Evolutionary conservation across 352 stramenopile genomes (phyloP), one percentile per base, ranked within the genome.

Genomic region (Globisporangium perplexum): DNA sequence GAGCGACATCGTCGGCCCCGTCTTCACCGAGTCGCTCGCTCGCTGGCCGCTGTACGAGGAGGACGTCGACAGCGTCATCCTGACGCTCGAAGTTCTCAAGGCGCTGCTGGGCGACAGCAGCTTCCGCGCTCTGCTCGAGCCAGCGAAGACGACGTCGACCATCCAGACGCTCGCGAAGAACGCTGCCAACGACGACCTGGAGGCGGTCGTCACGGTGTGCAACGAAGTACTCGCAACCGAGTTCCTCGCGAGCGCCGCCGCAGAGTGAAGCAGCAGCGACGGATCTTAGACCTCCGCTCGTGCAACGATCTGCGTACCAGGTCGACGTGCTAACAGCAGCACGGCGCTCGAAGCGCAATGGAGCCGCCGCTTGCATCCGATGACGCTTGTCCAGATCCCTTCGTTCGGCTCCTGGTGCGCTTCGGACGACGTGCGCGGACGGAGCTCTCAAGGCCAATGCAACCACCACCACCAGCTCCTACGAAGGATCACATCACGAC

Each of bases 31-130:
- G 26, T 65, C 68, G 39, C 62, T 88, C 15, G 55, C 68, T 46
- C 65, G 65, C 30, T 88, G 76, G 76, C 76, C 76, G 4, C 51
- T 88, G 23, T 88, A 79, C 50, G 76, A 88, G 56, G 76, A 88
- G 30, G 76, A 88, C 50, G 53, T 83, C 2, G 76, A 88, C 42
- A 55, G 71, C n/a, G 68, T 83, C 6, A 53, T 83, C 38, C 56
- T 83, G 18, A 74, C 71, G 14, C 59, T 88, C 12, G 61, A 83
- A 33, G 53, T 88, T 17, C 47, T 88, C 12, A 53, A 68, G 14
- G 43, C 55, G 1, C 58, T 88, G 0, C 58, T 83, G 5, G 62
- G 38, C 4, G 65, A 77, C 11, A 47, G 69, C 14, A 53, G 58
- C 1, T 59, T 88, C 12, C 60, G 65, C n/a, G 33, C 50, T 23